Evolutionary conservation across 106 monocot species (phyloP), one percentile per base, ranked within the genome.

Genomic region (Vanilla planifolia): DNA sequence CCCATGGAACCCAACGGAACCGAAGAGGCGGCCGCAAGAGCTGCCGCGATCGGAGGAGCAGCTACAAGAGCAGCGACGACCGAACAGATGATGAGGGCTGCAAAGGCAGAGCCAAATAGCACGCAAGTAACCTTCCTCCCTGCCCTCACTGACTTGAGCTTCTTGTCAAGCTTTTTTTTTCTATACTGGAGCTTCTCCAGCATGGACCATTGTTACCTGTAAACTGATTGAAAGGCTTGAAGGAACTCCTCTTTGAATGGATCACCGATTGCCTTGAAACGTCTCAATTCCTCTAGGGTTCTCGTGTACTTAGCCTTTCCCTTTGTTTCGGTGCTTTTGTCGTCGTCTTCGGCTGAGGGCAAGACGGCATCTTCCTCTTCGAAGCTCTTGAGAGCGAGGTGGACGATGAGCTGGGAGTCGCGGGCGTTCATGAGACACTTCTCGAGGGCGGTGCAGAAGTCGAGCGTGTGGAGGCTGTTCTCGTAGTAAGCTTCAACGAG

Each of bases 401-500:
- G 89, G 43, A 96, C 36, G 32, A 96, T 63, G 16, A 96, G 63
- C 71, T 96, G 90, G 30, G 71, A 56, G 43, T 89, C 86, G 23
- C 95, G 82, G 45, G 86, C 86, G 9, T 56, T 67, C 34, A 79
- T 86, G 48, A 96, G 78, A 72, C 90, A 90, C 57, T 75, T 83
- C 60, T 90, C 95, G 9, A 96, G 80, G 4, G 66, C 68, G 32
- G 89, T 79, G 73, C 90, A 96, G 78, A 90, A 96, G 63, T 96
- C 95, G 3, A 89, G 78, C 2, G 86, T 96, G 6, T 84, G 90
- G 60, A 96, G 75, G 68, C 71, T 76, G 72, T 73, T 83, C 63
- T 84, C 95, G 40, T 90, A 96, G 73, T 90, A 96, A 21, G 90
- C 95, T 51, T 90, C 81, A 13, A 96, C 90, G 26, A 96, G 80